Percentiles rank a stretch among this genome's conserved stretches.
Conservation (phyloP, 2,329 filamentous ascomycete species). For the Helotiales sp. region DNA sequence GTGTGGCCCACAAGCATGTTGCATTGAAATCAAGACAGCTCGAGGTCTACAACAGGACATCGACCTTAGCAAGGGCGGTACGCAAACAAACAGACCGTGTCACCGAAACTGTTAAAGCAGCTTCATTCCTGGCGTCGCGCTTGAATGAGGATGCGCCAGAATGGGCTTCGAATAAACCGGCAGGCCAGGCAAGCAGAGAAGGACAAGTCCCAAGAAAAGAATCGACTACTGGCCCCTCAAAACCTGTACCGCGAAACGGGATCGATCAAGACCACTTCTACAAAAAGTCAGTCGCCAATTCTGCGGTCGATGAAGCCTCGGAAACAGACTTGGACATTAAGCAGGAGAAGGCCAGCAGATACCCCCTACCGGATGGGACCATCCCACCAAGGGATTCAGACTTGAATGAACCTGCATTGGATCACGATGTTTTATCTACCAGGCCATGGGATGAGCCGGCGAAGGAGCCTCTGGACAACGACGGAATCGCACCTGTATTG, state of each 20-base stretch:
- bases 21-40: slow-evolving; percentile 63
- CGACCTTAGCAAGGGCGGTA: slow-evolving; percentile 65
- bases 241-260: slow-evolving; percentile 42
- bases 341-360: slow-evolving; percentile 51
- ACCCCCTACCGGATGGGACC: slow-evolving; percentile 55
- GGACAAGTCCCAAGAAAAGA: slow-evolving; percentile 36
- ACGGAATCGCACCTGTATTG: slow-evolving; percentile 45
- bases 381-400: slow-evolving; percentile 48
- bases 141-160: slow-evolving; percentile 54
- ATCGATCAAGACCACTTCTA: slow-evolving; percentile 58
- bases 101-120: slow-evolving; percentile 64
- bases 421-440: slow-evolving; percentile 44
- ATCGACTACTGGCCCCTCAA: slow-evolving; percentile 38
- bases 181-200: slow-evolving; percentile 18
- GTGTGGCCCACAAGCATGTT: slow-evolving; percentile 67
- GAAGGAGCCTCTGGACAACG: slow-evolving; percentile 43
- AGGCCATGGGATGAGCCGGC: slow-evolving; percentile 44
- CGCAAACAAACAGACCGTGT: slow-evolving; percentile 65
- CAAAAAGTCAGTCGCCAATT: slow-evolving; percentile 49
- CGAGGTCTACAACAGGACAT: slow-evolving; percentile 67
- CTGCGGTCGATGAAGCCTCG: slow-evolving; percentile 45
- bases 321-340: slow-evolving; percentile 49
- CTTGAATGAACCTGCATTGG: slow-evolving; percentile 31
- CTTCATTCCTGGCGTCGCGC: slow-evolving; percentile 60
- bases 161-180: slow-evolving; percentile 36